A percentile compares a stretch with the other conserved stretches of the same genome.
Conservation (phyloP, 768 basidiomycete species). For the Amyloporia xantha region DNA sequence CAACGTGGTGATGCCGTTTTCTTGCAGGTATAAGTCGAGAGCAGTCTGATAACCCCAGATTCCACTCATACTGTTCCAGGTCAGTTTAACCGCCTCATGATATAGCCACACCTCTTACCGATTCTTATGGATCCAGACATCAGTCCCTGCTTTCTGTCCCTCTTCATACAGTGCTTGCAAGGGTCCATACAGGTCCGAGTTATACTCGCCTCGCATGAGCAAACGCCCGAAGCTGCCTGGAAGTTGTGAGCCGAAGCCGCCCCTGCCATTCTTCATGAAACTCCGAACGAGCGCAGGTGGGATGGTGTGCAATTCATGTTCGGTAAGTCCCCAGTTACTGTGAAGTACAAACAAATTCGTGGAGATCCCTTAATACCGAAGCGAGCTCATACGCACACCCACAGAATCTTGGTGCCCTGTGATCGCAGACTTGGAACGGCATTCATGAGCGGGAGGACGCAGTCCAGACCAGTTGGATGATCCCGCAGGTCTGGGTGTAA, state of each 20-base stretch:
- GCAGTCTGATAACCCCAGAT: constrained; percentile 60
- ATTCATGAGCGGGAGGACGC: constrained; percentile 48
- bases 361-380: too few relatives aligned
- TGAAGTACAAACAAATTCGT: too few relatives aligned
- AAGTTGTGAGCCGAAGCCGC: constrained; percentile 47
- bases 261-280: constrained; percentile 42
- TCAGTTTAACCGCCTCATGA: not conserved
- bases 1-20: constrained; percentile 55
- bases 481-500: constrained; percentile 52
- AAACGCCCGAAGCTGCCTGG: constrained; percentile 48
- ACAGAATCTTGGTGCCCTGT: constrained; percentile 50
- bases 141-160: constrained; percentile 48
- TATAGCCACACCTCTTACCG: constrained; percentile 28
- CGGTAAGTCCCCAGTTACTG: constrained; percentile 71
- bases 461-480: constrained; percentile 50
- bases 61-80: constrained; percentile 46
- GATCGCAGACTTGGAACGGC: constrained; percentile 42
- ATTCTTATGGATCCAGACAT: constrained; percentile 72
- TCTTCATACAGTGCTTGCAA: constrained; percentile 48
- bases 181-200: constrained; percentile 58
- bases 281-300: constrained; percentile 54
- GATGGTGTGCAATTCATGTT: constrained; percentile 53
- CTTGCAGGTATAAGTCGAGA: constrained; percentile 54
- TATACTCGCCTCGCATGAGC: constrained; percentile 50
- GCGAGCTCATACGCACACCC: constrained; percentile 39